phyloP scores from a whole-genome alignment of 371 early-diverging fungal genomes.

The Apophysomyces trapeziformis region DNA sequence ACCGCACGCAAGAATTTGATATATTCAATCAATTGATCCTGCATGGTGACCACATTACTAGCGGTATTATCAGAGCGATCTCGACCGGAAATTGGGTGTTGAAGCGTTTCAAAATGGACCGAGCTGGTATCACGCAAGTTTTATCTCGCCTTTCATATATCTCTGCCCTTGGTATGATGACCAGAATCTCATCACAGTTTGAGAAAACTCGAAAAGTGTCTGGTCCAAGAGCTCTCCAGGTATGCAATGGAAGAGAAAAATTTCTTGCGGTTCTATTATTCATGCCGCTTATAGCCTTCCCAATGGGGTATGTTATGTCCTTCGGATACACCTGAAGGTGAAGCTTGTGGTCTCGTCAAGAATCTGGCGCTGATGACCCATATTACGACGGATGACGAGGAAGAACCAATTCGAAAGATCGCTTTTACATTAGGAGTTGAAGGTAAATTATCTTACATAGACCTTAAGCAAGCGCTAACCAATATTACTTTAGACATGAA shows the following conservation, averaged over 20 bases:
- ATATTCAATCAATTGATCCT: constrained; percentile 84
- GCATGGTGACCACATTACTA: constrained; percentile 93
- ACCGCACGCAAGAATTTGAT: constrained; percentile 96
- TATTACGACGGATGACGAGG: constrained; percentile 96
- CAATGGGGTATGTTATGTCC: constrained; percentile 99
- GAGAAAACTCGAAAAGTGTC: constrained; percentile 99
- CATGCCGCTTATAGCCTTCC: constrained; percentile 67
- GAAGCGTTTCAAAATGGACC: constrained; percentile 99
- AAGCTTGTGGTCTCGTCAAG: constrained; percentile 99
- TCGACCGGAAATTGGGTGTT: constrained; percentile 99
- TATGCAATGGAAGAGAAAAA: constrained; percentile 2
- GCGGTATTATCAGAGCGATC: constrained; percentile 96
- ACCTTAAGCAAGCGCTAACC: not conserved
- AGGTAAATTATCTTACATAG: constrained; percentile 27
- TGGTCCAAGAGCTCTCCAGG: constrained; percentile 97
- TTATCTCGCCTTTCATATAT: constrained; percentile 97
- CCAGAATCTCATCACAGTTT: constrained; percentile 98
- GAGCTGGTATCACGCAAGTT: constrained; percentile 99
- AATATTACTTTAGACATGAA: constrained; percentile 68
- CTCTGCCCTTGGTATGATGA: constrained; percentile 99
- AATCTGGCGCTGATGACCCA: constrained; percentile 99
- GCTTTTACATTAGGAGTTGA: constrained; percentile 87
- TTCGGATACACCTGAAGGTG: constrained; percentile 99
- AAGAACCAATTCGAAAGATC: constrained; percentile 77
- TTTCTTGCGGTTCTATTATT: constrained; percentile 4